Conservation (phyloP, 768 basidiomycete genomes). For the Serendipita sp. region DNA sequence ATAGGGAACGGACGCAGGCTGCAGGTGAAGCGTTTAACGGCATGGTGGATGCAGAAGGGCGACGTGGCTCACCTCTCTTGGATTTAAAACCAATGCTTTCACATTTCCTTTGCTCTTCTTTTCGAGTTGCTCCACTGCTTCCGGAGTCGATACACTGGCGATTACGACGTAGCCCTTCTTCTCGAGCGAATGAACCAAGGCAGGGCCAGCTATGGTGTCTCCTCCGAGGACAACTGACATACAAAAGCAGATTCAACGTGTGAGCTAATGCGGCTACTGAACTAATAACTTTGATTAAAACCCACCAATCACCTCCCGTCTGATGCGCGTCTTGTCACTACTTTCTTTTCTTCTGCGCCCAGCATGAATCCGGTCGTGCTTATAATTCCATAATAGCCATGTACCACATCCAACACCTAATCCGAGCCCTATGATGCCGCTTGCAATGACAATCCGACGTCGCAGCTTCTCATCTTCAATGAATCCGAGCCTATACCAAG, state of each 20-base stretch:
- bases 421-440: conserved; percentile 44
- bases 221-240: conserved; percentile 62
- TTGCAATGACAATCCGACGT: conserved; percentile 28
- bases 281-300: conserved; percentile 14
- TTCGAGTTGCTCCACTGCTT: conserved; percentile 51
- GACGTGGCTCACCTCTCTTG: conserved; percentile 40
- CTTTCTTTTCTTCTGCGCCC: conserved; percentile 12
- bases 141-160: conserved; percentile 54
- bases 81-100: conserved; percentile 67
- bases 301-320: conserved; percentile 26
- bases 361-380: conserved; percentile 15
- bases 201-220: conserved; percentile 54
- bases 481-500: conserved; percentile 36
- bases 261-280: conserved; percentile 3
- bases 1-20: conserved; percentile 56
- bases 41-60: not conserved
- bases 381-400: conserved; percentile 13
- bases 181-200: conserved; percentile 59
- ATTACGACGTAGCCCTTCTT: conserved; percentile 71
- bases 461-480: conserved; percentile 41
- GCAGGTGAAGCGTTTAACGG: not conserved
- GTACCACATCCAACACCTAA: conserved; percentile 43
- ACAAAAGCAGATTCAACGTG: conserved; percentile 9
- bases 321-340: conserved; percentile 19
- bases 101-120: conserved; percentile 54